Evolutionary conservation across 768 basidiomycete genomes (phyloP).

Genomic region (Pleurotus tuber-regium): DNA sequence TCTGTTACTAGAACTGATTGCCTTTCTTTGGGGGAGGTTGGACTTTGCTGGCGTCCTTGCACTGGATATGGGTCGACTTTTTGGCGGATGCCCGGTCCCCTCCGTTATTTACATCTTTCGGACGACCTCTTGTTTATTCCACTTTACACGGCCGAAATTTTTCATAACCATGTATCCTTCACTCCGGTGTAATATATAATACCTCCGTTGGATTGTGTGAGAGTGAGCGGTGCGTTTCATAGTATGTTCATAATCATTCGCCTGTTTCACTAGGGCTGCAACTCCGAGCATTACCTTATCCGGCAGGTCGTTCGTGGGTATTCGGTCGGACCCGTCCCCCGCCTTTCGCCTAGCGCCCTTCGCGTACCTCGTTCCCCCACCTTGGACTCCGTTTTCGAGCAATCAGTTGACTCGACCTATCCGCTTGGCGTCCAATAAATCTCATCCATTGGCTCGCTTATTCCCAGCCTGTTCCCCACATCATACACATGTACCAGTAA

Average conservation of each 20-base stretch:
- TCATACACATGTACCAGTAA: neutral
- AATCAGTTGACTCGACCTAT: neutral
- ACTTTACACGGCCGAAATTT: slow-evolving; percentile 11
- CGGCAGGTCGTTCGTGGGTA: neutral
- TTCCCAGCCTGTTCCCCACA: no score
- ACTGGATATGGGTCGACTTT: slow-evolving; percentile 10
- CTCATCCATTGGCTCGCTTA: neutral
- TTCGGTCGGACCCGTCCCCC: neutral
- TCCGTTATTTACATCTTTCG: slow-evolving; percentile 10
- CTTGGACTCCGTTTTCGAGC: neutral
- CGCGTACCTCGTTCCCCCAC: neutral
- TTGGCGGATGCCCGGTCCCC: slow-evolving; percentile 10
- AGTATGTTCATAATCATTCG: neutral
- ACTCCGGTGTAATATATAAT: slow-evolving; percentile 5
- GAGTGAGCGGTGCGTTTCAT: no score
- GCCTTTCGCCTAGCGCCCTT: neutral
- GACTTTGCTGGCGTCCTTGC: slow-evolving; percentile 3
- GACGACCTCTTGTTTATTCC: slow-evolving; percentile 11
- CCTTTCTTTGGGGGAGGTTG: neutral
- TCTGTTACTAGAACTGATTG: neutral
- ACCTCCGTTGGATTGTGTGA: neutral
- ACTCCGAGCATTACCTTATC: neutral
- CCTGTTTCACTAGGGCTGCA: neutral
- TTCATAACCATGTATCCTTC: neutral
- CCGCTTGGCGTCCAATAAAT: neutral